Evolutionary conservation across 2,329 filamentous ascomycete species (phyloP), one percentile per base, ranked within the genome.

Genomic region (Polychaeton citri): DNA sequence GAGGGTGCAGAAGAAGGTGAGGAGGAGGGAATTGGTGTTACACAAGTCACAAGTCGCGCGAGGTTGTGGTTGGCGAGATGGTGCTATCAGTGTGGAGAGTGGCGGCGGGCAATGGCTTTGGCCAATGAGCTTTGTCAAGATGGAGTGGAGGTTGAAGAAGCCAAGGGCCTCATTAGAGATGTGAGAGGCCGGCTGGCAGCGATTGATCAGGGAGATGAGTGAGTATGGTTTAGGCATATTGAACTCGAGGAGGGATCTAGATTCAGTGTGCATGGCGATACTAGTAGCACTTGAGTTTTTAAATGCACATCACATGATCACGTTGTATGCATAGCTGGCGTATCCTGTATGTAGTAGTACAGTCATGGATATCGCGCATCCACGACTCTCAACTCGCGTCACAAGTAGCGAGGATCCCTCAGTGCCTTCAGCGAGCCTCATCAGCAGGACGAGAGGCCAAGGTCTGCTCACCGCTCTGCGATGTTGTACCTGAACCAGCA

Each of bases 71-170:
- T 98, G 38, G 90, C 90, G 12, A 75, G 77, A 38, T 81, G 79
- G 62, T 81, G 85, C 9, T 81, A 93, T 63, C 71, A 74, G 24
- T 73, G 72, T 8, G 76, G 77, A 26, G 85, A 94, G 57, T 83
- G 83, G 49, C 66, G 70, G 20, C 72, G 81, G 15, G 84, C 85
- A 3, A 81, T 81, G 60, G 75, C 84, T 43, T 64, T 96, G 30
- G 87, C 86, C 1, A 85, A 79, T 42, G 90, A 98, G 60, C 65
- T 98, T 32, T 95, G 87, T 55, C 85, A 95, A 59, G 90, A 98
- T 59, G 90, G 90, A 0, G 79, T 92, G 18, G 90, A 96, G 59
- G 85, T 96, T 2, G 90, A 98, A 56, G 90, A 98, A 59, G 90
- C 90, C 19, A 96, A 96, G 62, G 85, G 86, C 3, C 64, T 96